Evolutionary conservation across 768 basidiomycete species (phyloP).

Genomic region (Podaxis sp.): DNA sequence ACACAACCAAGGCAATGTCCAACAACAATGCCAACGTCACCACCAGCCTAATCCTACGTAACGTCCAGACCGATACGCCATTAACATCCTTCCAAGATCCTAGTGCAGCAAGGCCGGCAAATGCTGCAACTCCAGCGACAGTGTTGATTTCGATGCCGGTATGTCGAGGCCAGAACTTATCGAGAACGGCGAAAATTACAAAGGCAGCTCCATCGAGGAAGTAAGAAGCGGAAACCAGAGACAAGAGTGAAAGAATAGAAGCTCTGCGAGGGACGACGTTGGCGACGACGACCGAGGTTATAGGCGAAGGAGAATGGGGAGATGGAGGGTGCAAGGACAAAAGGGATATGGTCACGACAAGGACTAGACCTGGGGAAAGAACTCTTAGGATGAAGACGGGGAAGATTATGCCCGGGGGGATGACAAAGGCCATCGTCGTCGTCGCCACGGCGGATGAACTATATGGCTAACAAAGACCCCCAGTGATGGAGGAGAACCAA

Average conservation of each 20-base stretch:
- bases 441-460: conserved; percentile 15
- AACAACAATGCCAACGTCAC: conserved; percentile 49
- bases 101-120: conserved; percentile 66
- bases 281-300: conserved; percentile 75
- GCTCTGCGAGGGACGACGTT: conserved; percentile 69
- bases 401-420: conserved; percentile 13
- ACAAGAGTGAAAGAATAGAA: conserved; percentile 67
- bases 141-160: conserved; percentile 68
- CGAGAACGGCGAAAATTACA: conserved; percentile 58
- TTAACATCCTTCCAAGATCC: conserved; percentile 79
- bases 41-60: conserved; percentile 51
- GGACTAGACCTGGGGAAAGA: conserved; percentile 62
- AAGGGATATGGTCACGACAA: conserved; percentile 59
- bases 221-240: conserved; percentile 67
- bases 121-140: conserved; percentile 63
- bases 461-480: not conserved
- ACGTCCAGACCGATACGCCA: conserved; percentile 64
- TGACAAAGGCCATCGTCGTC: conserved; percentile 24
- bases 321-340: conserved; percentile 42
- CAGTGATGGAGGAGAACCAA: conserved; percentile 11
- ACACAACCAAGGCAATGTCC: conserved; percentile 55
- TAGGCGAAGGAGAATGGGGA: conserved; percentile 54
- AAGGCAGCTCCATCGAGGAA: conserved; percentile 75
- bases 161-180: conserved; percentile 57
- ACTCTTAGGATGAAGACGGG: conserved; percentile 57